phyloP scores from a whole-genome alignment of 345 rosid genomes.

The Gossypium herbaceum region DNA sequence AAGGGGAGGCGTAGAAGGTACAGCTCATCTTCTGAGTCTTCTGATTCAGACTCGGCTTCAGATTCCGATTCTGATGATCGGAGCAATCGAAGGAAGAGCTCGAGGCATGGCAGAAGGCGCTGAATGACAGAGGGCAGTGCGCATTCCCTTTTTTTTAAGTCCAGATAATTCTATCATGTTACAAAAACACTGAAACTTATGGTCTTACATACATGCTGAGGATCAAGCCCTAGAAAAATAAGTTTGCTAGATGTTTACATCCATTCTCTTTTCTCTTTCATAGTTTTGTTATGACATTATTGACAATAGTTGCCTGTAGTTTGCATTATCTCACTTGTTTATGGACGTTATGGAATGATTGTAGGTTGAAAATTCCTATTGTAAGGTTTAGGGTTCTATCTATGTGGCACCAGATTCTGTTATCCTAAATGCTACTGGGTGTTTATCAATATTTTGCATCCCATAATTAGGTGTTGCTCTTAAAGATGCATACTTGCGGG shows the following conservation, averaged over 20 bases:
- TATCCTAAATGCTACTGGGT: background rate
- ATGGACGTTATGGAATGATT: background rate
- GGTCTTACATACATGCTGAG: background rate
- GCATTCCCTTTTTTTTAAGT: background rate
- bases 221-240: conserved; percentile 10
- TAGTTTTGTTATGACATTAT: conserved; percentile 6
- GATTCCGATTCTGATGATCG: conserved; percentile 68
- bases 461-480: too few relatives aligned
- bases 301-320: background rate
- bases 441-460: too few relatives aligned
- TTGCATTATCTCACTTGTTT: background rate
- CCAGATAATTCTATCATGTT: background rate
- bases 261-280: background rate
- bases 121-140: background rate
- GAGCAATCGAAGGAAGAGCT: conserved; percentile 57
- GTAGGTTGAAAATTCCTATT: background rate
- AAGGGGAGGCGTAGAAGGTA: conserved; percentile 42
- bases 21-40: conserved; percentile 76
- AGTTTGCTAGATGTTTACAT: conserved; percentile 7
- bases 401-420: background rate
- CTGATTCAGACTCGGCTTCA: conserved; percentile 62
- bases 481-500: too few relatives aligned
- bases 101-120: conserved; percentile 48
- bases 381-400: background rate
- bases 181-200: background rate